Base-by-base conservation (phyloP, 2,329 filamentous ascomycete genomes). In the Neofusicoccum laricinum region DNA sequence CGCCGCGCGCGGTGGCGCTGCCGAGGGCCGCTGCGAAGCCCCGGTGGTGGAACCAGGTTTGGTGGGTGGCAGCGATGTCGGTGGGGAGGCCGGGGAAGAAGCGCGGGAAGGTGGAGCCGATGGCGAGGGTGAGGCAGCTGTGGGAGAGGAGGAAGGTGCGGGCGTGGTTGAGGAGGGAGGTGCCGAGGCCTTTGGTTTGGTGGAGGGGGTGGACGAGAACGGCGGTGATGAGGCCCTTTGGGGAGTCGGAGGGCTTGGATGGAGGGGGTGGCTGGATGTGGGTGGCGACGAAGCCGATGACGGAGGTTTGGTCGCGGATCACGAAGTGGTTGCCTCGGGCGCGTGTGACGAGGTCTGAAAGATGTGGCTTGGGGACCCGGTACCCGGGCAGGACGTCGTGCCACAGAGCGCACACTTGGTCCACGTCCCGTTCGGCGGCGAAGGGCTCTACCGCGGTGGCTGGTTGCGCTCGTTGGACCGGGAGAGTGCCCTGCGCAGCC, bases 61-160 rank as follows among this genome's bases (percentile, higher is more conserved):
- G 34, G 17, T 50, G 34, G 2, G 15, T 2, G 0, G 32, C 14
- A 0, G 14, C 17, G 43, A 61, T 49, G 58, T 30, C 30, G 45
- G 14, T 30, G 0, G 58, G 58, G 30, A 61, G 58, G 11, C 43
- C 58, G 15, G 58, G 58, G 45, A 61, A 61, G 46, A 61, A 61
- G 46, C 58, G 58, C 2, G 58, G 58, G 34, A 61, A 50, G 34
- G 58, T 19, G 34, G 58, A 61, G 45, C 58, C 45, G 43, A 61
- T 49, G 32, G 58, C 49, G 34, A 61, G 11, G 17, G 32, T 30
- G 10, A 11, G 7, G 55, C 55, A 46, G 17, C 4, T 7, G 25
- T 49, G 17, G 0, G 34, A 30, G 57, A 15, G 25, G 34, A 40
- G 45, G 45, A 21, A 10, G 6, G 14, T 40, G 6, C 19, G 43